Percentiles rank a stretch among this genome's conserved stretches.
Conservation (phyloP, 2,329 filamentous ascomycete species). For the Cordyceps cateniannulata region DNA sequence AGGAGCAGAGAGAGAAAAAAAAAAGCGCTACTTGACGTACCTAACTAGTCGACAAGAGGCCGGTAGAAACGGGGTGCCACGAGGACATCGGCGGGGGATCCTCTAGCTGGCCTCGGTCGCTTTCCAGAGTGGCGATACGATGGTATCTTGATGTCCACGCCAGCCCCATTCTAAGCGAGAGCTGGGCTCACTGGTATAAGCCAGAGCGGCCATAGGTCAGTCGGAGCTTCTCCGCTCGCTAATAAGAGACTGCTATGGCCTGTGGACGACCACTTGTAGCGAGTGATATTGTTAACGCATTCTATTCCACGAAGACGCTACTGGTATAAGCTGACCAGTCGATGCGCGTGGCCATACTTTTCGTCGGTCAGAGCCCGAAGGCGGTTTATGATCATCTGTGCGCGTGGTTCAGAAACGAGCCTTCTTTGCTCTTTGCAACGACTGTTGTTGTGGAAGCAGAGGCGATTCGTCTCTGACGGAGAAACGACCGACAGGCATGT, state of each 20-base stretch:
- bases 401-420: background rate
- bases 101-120: background rate
- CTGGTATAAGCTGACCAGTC: background rate
- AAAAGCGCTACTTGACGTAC: background rate
- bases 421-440: background rate
- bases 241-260: background rate
- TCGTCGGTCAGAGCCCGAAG: background rate
- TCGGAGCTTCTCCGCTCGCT: background rate
- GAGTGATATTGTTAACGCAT: too few species aligned
- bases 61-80: background rate
- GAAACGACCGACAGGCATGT: background rate
- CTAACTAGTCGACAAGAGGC: background rate
- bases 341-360: background rate
- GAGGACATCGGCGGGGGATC: background rate
- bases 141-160: background rate
- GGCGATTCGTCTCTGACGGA: background rate
- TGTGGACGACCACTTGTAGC: background rate
- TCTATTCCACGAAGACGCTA: background rate
- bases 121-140: background rate
- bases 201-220: background rate
- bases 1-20: background rate
- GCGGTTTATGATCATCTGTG: too few species aligned
- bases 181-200: background rate
- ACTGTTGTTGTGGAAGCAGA: background rate
- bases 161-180: background rate